Conservation (phyloP, 129 eudicot genomes). For the Logfia minima region DNA sequence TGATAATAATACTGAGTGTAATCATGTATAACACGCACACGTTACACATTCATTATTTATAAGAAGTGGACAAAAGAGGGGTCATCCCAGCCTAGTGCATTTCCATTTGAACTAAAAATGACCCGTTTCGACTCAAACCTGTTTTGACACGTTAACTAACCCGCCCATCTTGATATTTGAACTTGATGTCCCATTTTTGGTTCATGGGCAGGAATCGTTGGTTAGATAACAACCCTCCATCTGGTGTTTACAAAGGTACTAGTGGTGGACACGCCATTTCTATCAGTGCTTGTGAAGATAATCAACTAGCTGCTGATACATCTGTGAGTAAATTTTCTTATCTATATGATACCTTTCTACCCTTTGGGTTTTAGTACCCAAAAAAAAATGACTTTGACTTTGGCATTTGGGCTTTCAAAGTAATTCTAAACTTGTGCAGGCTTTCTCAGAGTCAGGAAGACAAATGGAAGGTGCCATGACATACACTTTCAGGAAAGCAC, state of each 20-base stretch:
- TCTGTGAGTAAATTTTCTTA: constrained; percentile 47
- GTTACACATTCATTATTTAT: too few relatives aligned
- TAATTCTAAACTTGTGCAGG: constrained; percentile 43
- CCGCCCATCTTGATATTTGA: neutral
- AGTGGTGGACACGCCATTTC: constrained; percentile 68
- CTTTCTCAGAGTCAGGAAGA: constrained; percentile 51
- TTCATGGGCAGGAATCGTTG: constrained; percentile 45
- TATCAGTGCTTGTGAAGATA: constrained; percentile 73
- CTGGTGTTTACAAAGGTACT: constrained; percentile 64
- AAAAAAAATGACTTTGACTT: neutral
- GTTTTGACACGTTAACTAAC: neutral
- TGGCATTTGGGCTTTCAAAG: neutral
- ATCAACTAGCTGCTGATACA: constrained; percentile 71
- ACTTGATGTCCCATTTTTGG: constrained; percentile 8
- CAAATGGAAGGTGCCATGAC: constrained; percentile 89
- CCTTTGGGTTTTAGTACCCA: neutral
- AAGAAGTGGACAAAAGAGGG: neutral
- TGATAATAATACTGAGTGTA: neutral
- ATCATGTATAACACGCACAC: neutral
- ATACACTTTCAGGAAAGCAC: constrained; percentile 53
- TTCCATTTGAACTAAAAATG: neutral
- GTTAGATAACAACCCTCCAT: constrained; percentile 59
- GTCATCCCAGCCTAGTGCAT: neutral
- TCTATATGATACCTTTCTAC: neutral
- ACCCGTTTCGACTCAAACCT: neutral